Base-by-base conservation (phyloP, 352 stramenopile species). In the Pythium diclinum region DNA sequence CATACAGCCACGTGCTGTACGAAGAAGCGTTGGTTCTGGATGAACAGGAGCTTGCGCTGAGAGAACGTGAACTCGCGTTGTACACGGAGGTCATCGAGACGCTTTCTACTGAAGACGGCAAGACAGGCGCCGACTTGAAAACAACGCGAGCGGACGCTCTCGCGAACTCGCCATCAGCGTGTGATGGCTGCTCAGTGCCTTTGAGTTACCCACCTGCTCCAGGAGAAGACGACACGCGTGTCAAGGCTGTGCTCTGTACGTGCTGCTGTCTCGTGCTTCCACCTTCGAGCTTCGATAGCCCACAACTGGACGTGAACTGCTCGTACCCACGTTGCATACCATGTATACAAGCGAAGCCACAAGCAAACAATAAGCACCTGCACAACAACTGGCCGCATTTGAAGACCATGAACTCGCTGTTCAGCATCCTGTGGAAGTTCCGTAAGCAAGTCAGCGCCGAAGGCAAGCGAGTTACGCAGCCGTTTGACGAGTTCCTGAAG, bases 261-360 rank as follows among this genome's bases (percentile, higher is more conserved):
- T 48, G 40, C 40, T 48, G 40, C 40, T 48, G 40, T 25, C 40
- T 48, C n/a, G 40, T 48, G 16, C 40, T 48, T 48, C 40, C 40
- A n/a, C 14, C 6, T 0, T 23, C 14, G 5, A 46, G 38, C 38
- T 46, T 46, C n/a, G 40, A 9, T 4, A n/a, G 3, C 4, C 8
- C 40, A 9, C 40, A 48, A 23, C 6, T n/a, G 7, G 16, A 48
- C 40, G 17, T 4, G 14, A 48, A 48, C 16, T 48, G 40, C 6
- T 21, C 40, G 8, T 48, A 25, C 21, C 40, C 40, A 25, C 40
- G 40, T 2, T 48, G 40, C 16, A 23, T 9, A n/a, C 16, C 14
- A 2, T 48, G 40, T n/a, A 23, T 48, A 17, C 14, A 21, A 48
- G n/a, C n/a, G 0, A 17, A 48, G n/a, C 40, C 40, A 10, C 40